Conservation (phyloP, 768 basidiomycete genomes). For the Phylloporus rhodoxanthus region DNA sequence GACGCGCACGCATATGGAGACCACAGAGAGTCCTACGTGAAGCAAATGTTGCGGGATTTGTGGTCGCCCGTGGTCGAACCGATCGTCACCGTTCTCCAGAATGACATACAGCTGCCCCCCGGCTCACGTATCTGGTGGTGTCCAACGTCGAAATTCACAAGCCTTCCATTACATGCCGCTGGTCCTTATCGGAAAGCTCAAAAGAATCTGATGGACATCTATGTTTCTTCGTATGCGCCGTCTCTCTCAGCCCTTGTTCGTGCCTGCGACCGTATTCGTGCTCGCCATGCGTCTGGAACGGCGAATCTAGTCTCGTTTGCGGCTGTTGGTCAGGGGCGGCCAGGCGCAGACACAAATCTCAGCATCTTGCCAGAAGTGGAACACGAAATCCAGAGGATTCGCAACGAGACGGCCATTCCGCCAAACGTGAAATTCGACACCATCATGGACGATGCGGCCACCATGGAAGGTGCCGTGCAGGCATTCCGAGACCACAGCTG, state of each 20-base stretch:
- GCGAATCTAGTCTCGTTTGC: neutral
- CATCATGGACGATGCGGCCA: neutral
- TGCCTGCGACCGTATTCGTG: neutral
- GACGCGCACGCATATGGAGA: neutral
- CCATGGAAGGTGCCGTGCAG: neutral
- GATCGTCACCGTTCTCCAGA: neutral
- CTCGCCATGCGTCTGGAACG: neutral
- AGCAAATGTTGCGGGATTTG: neutral
- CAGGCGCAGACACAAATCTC: neutral
- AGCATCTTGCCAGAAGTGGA: neutral
- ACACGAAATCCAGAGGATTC: neutral
- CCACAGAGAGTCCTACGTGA: neutral
- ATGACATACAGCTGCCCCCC: neutral
- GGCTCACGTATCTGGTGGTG: neutral
- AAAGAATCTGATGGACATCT: too few species aligned
- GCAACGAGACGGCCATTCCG: neutral
- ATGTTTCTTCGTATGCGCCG: too few species aligned
- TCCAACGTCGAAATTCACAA: neutral
- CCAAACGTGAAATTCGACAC: neutral
- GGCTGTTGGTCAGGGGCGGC: neutral
- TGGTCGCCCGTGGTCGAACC: neutral
- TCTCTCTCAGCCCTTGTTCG: neutral
- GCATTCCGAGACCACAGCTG: too few species aligned
- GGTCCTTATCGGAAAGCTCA: neutral
- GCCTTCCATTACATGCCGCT: neutral